A percentile compares a stretch with the other conserved stretches of the same genome.
Conservation (phyloP, 352 stramenopile genomes). For the Phytophthora colocasiae region DNA sequence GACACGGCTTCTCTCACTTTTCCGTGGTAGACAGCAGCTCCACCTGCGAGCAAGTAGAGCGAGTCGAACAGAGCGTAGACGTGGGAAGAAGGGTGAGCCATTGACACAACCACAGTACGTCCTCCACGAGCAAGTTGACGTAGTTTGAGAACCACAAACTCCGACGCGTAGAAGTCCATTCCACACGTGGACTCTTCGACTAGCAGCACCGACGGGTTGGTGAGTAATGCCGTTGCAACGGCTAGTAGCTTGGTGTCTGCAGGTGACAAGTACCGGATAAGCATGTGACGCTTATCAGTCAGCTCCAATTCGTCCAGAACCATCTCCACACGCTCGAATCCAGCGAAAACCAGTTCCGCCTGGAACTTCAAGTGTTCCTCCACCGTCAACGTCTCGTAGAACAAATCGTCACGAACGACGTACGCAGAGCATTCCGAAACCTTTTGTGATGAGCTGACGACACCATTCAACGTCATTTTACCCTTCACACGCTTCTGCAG, state of each 20-base stretch:
- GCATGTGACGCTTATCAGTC: conserved; percentile 26
- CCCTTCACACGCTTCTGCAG: conserved; percentile 28
- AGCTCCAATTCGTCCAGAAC: conserved; percentile 43
- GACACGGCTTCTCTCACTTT: conserved; percentile 51
- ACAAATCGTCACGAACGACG: conserved; percentile 32
- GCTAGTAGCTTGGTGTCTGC: conserved; percentile 82
- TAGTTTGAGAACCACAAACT: conserved; percentile 58
- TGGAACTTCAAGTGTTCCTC: conserved; percentile 47
- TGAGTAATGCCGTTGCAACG: conserved; percentile 84
- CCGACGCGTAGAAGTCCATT: conserved; percentile 67
- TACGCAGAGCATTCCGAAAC: conserved; percentile 19
- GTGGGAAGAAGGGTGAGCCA: conserved; percentile 85
- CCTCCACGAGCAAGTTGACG: conserved; percentile 80
- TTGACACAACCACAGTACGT: conserved; percentile 90
- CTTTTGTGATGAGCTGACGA: conserved; percentile 7
- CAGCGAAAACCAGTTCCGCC: conserved; percentile 22
- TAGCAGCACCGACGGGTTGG: conserved; percentile 81
- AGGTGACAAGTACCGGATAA: conserved; percentile 39
- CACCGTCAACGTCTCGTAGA: conserved; percentile 49
- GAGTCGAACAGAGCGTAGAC: conserved; percentile 63
- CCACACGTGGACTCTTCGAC: conserved; percentile 85
- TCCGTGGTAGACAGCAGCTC: conserved; percentile 64
- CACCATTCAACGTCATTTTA: conserved; percentile 38
- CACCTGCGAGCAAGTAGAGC: conserved; percentile 63
- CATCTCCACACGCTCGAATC: conserved; percentile 33